Conservation (phyloP, 805 yeast genomes). For the Candida germanica region DNA sequence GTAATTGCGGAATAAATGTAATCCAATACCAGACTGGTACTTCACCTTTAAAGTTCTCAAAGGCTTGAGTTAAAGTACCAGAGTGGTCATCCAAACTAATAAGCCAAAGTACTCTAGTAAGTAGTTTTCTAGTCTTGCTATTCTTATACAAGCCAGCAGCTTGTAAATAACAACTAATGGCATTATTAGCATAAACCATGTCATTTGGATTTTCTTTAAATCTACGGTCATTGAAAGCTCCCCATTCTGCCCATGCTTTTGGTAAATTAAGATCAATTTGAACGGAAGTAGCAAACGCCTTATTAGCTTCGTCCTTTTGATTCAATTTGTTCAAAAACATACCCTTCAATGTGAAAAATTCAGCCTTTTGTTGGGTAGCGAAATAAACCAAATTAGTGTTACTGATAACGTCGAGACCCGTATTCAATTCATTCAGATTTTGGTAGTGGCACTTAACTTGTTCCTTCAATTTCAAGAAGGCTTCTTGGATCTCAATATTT, state of each 20-base stretch:
- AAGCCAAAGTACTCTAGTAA: conserved; percentile 91
- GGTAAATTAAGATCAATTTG: conserved; percentile 92
- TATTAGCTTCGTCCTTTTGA: conserved; percentile 92
- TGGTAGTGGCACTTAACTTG: conserved; percentile 98
- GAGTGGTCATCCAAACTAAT: conserved; percentile 84
- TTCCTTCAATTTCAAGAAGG: conserved; percentile 89
- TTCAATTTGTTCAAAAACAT: conserved; percentile 92
- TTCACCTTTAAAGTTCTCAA: conserved; percentile 90
- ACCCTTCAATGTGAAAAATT: conserved; percentile 94
- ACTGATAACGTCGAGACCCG: conserved; percentile 95
- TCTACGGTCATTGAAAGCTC: conserved; percentile 85
- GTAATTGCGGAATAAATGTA: conserved; percentile 89
- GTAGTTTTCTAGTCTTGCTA: conserved; percentile 80
- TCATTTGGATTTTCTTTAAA: conserved; percentile 81
- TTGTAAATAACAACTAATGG: conserved; percentile 92
- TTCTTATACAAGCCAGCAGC: conserved; percentile 96
- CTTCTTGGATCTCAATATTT: conserved; percentile 97
- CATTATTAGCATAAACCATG: conserved; percentile 83
- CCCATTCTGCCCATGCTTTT: conserved; percentile 99
- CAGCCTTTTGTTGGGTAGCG: conserved; percentile 97
- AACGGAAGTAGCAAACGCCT: conserved; percentile 96
- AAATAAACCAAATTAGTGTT: conserved; percentile 94
- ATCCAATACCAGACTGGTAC: conserved; percentile 99
- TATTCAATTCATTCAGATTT: conserved; percentile 82
- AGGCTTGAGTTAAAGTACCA: conserved; percentile 80